These are phyloP conservation scores for Waltiozyma sp. DNA, from an alignment of 1,139 yeast genomes.

Conservation along the genomic window DNA sequence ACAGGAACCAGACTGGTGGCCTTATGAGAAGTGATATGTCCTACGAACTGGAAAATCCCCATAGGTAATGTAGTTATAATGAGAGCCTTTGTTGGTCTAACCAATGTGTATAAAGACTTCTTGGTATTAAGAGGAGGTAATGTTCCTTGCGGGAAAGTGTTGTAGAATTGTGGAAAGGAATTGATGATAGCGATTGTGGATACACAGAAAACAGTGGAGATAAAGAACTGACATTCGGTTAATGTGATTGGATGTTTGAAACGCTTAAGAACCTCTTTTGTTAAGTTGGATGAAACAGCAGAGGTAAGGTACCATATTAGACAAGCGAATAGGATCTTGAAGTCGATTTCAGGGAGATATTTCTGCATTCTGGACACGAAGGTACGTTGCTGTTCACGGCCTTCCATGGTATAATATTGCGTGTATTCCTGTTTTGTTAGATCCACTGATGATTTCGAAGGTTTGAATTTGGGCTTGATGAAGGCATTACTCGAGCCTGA, in stretches of 20 bases:
- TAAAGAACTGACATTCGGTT: constrained; percentile 72
- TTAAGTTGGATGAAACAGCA: constrained; percentile 69
- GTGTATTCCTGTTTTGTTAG: constrained; percentile 15
- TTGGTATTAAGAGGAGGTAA: constrained; percentile 29
- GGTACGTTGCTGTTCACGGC: constrained; percentile 4
- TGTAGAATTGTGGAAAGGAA: constrained; percentile 12
- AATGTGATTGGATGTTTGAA: constrained; percentile 75
- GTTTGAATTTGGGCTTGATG: constrained; percentile 12
- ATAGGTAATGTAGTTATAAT: constrained; percentile 71
- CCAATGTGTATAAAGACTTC: constrained; percentile 25
- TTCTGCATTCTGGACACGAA: constrained; percentile 4
- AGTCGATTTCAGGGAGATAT: constrained; percentile 17
- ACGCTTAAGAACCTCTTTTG: constrained; percentile 59
- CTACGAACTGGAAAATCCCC: constrained; percentile 87
- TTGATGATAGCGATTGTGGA: constrained; percentile 13
- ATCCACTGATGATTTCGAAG: constrained; percentile 16
- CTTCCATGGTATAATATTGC: constrained; percentile 14
- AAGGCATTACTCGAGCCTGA: not conserved
- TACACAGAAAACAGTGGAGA: constrained; percentile 49
- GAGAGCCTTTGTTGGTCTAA: constrained; percentile 43
- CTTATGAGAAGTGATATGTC: constrained; percentile 82
- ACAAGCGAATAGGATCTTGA: constrained; percentile 39
- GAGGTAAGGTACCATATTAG: constrained; percentile 72
- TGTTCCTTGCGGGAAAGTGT: constrained; percentile 45
- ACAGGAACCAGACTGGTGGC: constrained; percentile 86